Base-by-base conservation (phyloP, 2,329 filamentous ascomycete genomes). In the Aspergillus proliferans region DNA sequence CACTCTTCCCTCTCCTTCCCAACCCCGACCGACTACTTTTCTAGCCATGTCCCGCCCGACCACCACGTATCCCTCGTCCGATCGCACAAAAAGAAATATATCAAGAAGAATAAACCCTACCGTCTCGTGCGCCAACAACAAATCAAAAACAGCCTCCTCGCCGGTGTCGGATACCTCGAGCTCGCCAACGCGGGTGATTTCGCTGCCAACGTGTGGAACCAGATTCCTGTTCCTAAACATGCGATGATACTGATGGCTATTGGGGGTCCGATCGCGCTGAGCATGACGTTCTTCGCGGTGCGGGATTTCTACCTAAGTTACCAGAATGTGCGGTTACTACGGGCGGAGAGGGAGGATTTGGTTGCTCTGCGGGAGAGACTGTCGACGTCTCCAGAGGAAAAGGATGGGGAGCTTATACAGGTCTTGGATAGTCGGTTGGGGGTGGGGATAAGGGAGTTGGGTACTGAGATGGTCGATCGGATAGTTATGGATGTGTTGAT, bases 121-220 rank as follows among this genome's bases (percentile, higher is more conserved):
- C 54, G 45, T 8, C 53, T 63, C 3, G 38, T 57, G 7, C 54
- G 55, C 43, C 62, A 62, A 18, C 49, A 69, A 55, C 63, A 67
- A 52, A 64, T 65, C 39, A 56, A 56, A 19, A 68, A 68, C 46
- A 64, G 57, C 47, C 61, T 75, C 3, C 62, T 73, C 7, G 57
- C 60, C 0, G 60, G 67, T 10, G 68, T 79, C 1, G 79, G 77
- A 0, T 76, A 76, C 43, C 72, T 82, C 15, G 79, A 82, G 51
- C 67, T 80, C 2, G 76, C 75, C 47, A 82, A 82, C 56, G 76
- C 77, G 0, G 72, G 73, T 2, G 79, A 82, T 54, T 81, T 81
- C 47, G 76, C 78, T 0, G 79, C 79, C 48, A 81, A 82, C 47
- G 72, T 81, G 1, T 82, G 76, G 76, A 81, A 82, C 53, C 53